Evolutionary conservation across 1,284 basidiomycete genomes (phyloP).

Genomic region (Marasmius sp.): DNA sequence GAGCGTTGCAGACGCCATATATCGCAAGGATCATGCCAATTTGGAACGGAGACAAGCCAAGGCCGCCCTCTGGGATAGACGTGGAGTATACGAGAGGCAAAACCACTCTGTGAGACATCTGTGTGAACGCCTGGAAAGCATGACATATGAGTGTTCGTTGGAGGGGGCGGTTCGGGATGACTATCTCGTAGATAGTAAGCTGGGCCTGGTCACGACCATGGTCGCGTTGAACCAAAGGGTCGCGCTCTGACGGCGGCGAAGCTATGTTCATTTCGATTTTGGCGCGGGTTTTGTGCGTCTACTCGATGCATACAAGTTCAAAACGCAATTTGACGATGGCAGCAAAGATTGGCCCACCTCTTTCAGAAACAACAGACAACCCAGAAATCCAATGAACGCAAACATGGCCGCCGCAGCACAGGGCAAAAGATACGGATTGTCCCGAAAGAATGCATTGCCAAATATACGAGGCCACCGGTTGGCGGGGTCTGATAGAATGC

Average conservation of each 20-base stretch:
- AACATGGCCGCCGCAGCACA: conserved; percentile 26
- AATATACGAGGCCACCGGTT: conserved; percentile 24
- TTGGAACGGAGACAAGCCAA: conserved; percentile 16
- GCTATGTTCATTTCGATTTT: not conserved
- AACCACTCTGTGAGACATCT: conserved; percentile 27
- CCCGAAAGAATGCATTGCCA: conserved; percentile 19
- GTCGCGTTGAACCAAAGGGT: not conserved
- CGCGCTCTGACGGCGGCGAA: not conserved
- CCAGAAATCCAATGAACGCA: conserved; percentile 21
- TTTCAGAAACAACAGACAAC: conserved; percentile 27
- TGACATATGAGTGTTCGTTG: conserved; percentile 28
- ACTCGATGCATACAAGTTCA: not conserved
- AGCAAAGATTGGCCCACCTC: conserved; percentile 23
- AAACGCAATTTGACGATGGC: conserved; percentile 1
- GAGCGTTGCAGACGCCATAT: conserved; percentile 29
- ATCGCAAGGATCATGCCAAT: conserved; percentile 20
- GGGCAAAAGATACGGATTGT: conserved; percentile 32
- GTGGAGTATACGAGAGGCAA: conserved; percentile 21
- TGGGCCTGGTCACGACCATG: conserved; percentile 2
- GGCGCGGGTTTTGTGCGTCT: conserved; percentile 19
- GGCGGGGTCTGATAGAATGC: conserved; percentile 27
- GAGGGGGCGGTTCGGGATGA: conserved; percentile 30
- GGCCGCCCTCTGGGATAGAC: conserved; percentile 16
- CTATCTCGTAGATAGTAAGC: conserved; percentile 25
- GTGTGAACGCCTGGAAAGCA: conserved; percentile 32